Base-by-base conservation (phyloP, 768 basidiomycete genomes). In the Collybiopsis confluens region DNA sequence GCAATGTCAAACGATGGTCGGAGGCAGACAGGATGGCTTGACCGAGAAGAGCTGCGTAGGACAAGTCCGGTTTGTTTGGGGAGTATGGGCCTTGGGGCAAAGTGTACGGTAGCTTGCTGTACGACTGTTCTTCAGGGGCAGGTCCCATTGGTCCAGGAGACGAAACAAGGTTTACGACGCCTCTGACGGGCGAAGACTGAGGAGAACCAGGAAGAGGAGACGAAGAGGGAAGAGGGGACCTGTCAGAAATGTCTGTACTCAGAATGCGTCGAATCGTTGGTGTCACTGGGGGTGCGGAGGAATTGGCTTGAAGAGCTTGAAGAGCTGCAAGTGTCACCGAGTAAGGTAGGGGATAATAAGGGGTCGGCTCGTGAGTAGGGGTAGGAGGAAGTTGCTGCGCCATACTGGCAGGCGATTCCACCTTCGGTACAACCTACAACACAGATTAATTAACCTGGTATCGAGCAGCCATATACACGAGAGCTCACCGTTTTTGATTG, bases 41-140 rank as follows among this genome's bases (percentile, higher is more conserved):
- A 1, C 96, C 96, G 58, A 98, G 93, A 44, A 98, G 81, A 2
- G 94, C 95, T 4, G 97, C 95, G 63, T 98, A 98, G 2, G 94
- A 94, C 36, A 83, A 81, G 45, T 88, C 83, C 0, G 97, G 97
- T 65, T 94, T 92, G 51, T 76, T 77, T 35, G 73, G 71, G 11
- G 87, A 84, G 64, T 94, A 92, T 2, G 92, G 92, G 24, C 92
- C 92, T 3, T 86, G 80, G 0, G 95, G 95, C 0, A 97, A 78
- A 51, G 67, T 82, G 65, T 86, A 92, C 2, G 90, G 90, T 40
- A 88, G 71, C 23, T 73, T 74, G 45, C 83, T 82, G 40, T 85
- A 83, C 49, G 85, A 83, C 20, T 82, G 81, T 64, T 87, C 84
- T 35, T 75, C 69, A 11, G 85, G 85, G 43, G 73, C 72, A 18